These are phyloP conservation scores for Oropetium thomaeum DNA, from an alignment of 176 grass and related monocot genomes.

Conservation along the genomic window DNA sequence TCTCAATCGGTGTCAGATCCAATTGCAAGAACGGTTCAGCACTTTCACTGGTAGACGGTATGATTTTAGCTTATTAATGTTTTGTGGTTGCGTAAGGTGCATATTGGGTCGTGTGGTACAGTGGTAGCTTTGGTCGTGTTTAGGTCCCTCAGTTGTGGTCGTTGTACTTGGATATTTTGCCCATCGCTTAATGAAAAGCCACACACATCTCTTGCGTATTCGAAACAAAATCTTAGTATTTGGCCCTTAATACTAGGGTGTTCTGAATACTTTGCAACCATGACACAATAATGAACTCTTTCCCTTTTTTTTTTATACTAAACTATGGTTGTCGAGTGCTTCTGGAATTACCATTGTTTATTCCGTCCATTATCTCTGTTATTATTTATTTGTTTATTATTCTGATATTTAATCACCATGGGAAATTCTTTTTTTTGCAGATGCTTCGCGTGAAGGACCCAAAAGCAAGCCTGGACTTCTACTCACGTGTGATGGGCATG, in stretches of 20 bases:
- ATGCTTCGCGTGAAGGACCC: constrained; percentile 95
- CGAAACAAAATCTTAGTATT: background rate
- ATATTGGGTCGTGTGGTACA: too few relatives aligned
- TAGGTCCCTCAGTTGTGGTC: too few relatives aligned
- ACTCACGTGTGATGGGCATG: constrained; percentile 94
- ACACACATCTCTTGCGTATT: too few relatives aligned
- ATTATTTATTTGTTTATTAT: too few relatives aligned
- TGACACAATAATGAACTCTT: background rate
- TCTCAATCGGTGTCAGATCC: background rate
- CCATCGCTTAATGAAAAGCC: too few relatives aligned
- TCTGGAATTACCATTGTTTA: background rate
- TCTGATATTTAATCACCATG: background rate
- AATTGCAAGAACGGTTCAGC: background rate
- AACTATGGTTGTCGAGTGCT: background rate
- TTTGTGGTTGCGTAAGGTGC: too few relatives aligned
- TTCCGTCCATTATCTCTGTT: background rate
- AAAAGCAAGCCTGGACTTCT: constrained; percentile 95
- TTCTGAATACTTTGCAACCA: background rate
- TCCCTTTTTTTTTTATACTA: background rate
- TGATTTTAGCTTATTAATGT: too few relatives aligned
- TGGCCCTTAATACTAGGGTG: background rate
- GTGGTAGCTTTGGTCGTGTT: too few relatives aligned
- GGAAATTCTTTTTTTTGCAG: constrained; percentile 43
- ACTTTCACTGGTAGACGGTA: too few relatives aligned
- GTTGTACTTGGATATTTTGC: too few relatives aligned